Evolutionary conservation across 805 yeast species (phyloP).

Genomic region (Vanderwaltozyma tropicalis): DNA sequence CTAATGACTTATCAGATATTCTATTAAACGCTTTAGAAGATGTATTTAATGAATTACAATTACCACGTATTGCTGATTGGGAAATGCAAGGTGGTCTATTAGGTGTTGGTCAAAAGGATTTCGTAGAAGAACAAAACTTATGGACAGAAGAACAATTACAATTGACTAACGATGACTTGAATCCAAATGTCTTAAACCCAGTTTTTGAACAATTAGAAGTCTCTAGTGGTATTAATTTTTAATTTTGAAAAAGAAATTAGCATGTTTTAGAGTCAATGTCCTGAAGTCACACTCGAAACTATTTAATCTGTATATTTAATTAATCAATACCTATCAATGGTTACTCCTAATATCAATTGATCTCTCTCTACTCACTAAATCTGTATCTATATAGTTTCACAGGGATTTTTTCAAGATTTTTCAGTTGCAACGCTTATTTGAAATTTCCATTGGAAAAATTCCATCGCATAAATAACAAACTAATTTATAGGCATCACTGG

Average conservation of each 20-base stretch:
- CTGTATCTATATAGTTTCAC: no score
- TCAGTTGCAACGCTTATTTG: no score
- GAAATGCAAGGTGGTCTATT: slow-evolving; percentile 74
- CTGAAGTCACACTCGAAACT: no score
- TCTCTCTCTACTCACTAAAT: no score
- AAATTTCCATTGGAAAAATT: neutral
- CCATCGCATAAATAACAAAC: no score
- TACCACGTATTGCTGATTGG: slow-evolving; percentile 75
- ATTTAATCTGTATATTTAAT: no score
- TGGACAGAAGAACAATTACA: slow-evolving; percentile 81
- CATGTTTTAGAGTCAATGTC: no score
- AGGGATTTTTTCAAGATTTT: no score
- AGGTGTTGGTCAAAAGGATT: slow-evolving; percentile 63
- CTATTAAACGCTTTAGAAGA: slow-evolving; percentile 71
- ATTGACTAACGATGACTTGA: slow-evolving; percentile 52
- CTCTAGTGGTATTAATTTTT: slow-evolving; percentile 59
- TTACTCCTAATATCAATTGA: no score
- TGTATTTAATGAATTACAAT: slow-evolving; percentile 63
- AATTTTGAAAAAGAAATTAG: slow-evolving; percentile 3
- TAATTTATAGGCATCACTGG: no score
- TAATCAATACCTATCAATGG: no score
- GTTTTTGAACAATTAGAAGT: slow-evolving; percentile 53
- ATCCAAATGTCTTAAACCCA: slow-evolving; percentile 57
- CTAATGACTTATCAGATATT: slow-evolving; percentile 60
- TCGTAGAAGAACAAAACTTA: slow-evolving; percentile 46